phyloP scores from a whole-genome alignment of 1,284 basidiomycete species.

The Ceratobasidium theobromae region DNA sequence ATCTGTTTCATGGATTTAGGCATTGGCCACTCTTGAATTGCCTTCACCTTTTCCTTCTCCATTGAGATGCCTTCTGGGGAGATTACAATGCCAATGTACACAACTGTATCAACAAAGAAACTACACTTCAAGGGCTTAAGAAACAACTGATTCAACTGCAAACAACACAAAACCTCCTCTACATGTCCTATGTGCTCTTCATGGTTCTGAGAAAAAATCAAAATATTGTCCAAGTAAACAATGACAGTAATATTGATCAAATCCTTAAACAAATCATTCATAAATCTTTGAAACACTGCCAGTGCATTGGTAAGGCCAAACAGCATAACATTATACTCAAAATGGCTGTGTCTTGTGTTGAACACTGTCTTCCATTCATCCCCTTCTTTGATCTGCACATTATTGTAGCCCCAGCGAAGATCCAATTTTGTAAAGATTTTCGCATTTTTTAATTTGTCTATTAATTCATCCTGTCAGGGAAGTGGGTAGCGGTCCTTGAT shows the following conservation, averaged over 20 bases:
- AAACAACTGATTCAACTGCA: background rate
- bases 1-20: no score
- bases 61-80: slow-evolving; percentile 34
- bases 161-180: background rate
- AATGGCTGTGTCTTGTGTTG: slow-evolving; percentile 4
- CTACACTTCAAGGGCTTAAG: background rate
- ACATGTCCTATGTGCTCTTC: slow-evolving; percentile 19
- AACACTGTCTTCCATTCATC: slow-evolving; percentile 34
- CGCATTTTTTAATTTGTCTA: background rate
- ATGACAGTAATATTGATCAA: background rate
- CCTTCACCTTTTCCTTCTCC: slow-evolving; percentile 40
- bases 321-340: slow-evolving; percentile 26
- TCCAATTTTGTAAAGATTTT: slow-evolving; percentile 42
- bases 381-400: slow-evolving; percentile 38
- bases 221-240: background rate
- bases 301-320: slow-evolving; percentile 26
- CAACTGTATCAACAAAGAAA: background rate
- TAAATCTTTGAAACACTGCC: slow-evolving; percentile 40
- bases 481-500: no score
- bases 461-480: background rate
- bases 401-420: slow-evolving; percentile 41
- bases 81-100: background rate
- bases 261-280: slow-evolving; percentile 30
- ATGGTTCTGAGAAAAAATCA: background rate
- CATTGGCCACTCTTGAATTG: slow-evolving; percentile 41